phyloP scores from a whole-genome alignment of 2,329 filamentous ascomycete species.

The Trichoderma cornu-damae region DNA sequence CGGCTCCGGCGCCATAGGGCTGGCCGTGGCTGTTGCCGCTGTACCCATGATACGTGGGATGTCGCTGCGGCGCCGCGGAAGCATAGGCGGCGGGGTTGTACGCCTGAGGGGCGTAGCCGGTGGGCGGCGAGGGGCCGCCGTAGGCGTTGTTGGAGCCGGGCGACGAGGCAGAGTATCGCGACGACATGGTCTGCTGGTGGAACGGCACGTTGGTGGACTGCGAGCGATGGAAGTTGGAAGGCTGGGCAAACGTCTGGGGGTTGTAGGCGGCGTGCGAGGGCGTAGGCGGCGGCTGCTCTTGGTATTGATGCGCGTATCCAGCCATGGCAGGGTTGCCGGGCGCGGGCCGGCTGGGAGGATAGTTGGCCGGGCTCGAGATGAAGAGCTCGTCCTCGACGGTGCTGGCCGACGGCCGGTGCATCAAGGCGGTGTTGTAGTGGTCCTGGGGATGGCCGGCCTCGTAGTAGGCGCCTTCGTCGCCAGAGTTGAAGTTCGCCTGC shows the following conservation, averaged over 20 bases:
- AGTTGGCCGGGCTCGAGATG: constrained; percentile 44
- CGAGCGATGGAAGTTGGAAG: constrained; percentile 37
- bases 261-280: constrained; percentile 58
- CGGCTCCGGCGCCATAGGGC: constrained; percentile 26
- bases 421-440: constrained; percentile 23
- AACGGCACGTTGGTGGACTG: constrained; percentile 47
- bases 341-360: constrained; percentile 29
- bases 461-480: constrained; percentile 62
- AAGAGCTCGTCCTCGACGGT: constrained; percentile 57
- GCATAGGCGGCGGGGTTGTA: constrained; percentile 60
- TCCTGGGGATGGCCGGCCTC: constrained; percentile 10
- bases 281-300: constrained; percentile 40
- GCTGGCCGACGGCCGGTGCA: constrained; percentile 18
- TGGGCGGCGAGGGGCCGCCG: constrained; percentile 33
- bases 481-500: constrained; percentile 67
- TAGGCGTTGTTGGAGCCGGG: constrained; percentile 33
- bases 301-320: constrained; percentile 50
- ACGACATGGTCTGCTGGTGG: constrained; percentile 39
- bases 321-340: constrained; percentile 43
- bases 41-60: constrained; percentile 47
- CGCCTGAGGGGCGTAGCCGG: constrained; percentile 47
- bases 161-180: constrained; percentile 37
- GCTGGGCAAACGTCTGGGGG: constrained; percentile 56
- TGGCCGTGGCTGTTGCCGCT: constrained; percentile 39
- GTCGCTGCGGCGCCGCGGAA: constrained; percentile 45